Evolutionary conservation across 2,329 filamentous ascomycete genomes (phyloP), one percentile per base, ranked within the genome.

Genomic region (Elsinoe arachidis): DNA sequence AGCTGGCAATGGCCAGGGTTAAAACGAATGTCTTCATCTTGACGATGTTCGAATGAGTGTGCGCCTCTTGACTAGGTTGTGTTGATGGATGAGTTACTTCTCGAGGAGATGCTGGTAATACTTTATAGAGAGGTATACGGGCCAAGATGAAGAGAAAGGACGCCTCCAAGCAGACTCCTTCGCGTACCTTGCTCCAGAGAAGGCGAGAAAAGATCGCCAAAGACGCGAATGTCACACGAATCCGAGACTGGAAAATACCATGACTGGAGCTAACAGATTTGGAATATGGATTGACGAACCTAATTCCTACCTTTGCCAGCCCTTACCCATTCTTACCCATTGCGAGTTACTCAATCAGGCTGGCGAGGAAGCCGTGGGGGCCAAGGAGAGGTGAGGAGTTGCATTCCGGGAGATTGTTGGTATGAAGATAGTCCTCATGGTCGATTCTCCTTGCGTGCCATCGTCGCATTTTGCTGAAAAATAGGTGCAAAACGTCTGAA

Each of bases 11-110:
- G 57, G 49, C 53, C 56, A 59, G 49, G 38, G 35, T 44, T 21
- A 34, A 30, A 56, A 47, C 51, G 58, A 58, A 55, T 47, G 55
- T 59, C 47, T 57, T 59, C 61, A 59, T 61, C 23, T 39, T 62
- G 14, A n/a, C 17, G 34, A 53, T 39, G 49, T 23, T 7, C 38
- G 11, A 39, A 39, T 21, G 49, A 53, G 17, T 38, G 49, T 39
- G 38, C 14, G 49, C 34, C 49, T 21, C 23, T 15, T 19, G 5
- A 21, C 21, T 14, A 17, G 49, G 49, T 34, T 53, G 11, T 37
- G 34, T 10, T 23, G 21, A 3, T 39, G 35, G 17, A 38, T 53
- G 49, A 26, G 2, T 26, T 14, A 5, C 12, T 15, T 10, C 19
- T 23, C 7, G 14, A 10, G 33, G 33, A 39, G 15, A 21, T 38